phyloP scores from a whole-genome alignment of 306 rosid species.

The Vigna angularis region DNA sequence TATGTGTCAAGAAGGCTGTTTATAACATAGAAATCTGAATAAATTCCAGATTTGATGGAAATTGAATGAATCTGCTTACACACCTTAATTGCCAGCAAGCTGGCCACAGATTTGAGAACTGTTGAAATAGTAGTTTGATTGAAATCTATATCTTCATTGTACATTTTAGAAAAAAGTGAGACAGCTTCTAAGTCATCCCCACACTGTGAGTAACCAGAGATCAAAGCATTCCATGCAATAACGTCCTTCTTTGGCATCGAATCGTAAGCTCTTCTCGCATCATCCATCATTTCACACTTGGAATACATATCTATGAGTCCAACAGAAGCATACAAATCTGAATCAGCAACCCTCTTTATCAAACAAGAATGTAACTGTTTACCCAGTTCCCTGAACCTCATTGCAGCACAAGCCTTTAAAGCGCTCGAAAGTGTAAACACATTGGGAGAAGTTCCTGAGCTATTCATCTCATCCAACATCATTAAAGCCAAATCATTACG shows the following conservation, averaged over 20 bases:
- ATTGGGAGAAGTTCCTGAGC: constrained; percentile 60
- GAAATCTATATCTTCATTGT: constrained; percentile 62
- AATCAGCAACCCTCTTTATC: constrained; percentile 69
- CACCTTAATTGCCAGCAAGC: constrained; percentile 57
- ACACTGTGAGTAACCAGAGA: constrained; percentile 70
- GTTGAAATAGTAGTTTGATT: constrained; percentile 82
- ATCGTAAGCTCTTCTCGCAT: constrained; percentile 71
- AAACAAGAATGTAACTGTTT: constrained; percentile 72
- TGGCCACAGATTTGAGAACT: constrained; percentile 80
- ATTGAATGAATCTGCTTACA: constrained; percentile 74
- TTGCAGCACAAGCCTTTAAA: constrained; percentile 78
- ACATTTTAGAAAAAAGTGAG: constrained; percentile 60
- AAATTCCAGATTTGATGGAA: constrained; percentile 78
- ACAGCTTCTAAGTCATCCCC: constrained; percentile 72
- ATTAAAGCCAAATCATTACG: constrained; percentile 61
- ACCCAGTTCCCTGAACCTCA: constrained; percentile 68
- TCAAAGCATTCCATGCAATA: constrained; percentile 82
- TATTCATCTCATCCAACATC: constrained; percentile 60
- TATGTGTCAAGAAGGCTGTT: constrained; percentile 89
- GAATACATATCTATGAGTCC: constrained; percentile 88
- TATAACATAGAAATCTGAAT: constrained; percentile 66
- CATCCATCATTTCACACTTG: constrained; percentile 69
- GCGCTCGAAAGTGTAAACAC: constrained; percentile 82
- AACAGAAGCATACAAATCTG: constrained; percentile 69
- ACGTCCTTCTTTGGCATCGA: constrained; percentile 65